These are phyloP conservation scores for Cyberlindnera bimundalis DNA, from an alignment of 805 yeast genomes.

Conservation along the genomic window DNA sequence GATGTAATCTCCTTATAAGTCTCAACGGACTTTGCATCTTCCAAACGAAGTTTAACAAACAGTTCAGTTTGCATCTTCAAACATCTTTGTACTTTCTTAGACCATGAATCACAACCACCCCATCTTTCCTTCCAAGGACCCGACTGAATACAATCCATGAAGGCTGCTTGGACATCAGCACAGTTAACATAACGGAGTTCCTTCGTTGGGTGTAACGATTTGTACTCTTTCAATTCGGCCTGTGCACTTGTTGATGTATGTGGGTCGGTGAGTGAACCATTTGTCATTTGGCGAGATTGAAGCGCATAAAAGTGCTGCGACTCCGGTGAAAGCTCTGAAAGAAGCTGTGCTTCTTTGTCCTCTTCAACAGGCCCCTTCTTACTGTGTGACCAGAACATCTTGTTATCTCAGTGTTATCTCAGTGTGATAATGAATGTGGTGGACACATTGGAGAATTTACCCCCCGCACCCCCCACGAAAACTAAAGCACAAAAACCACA, in stretches of 20 bases:
- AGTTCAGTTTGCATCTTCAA: slow-evolving; percentile 18
- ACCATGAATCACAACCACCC: slow-evolving; percentile 17
- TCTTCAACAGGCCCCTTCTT: not conserved
- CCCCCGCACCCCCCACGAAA: no score
- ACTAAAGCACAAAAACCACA: no score
- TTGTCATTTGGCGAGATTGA: slow-evolving; percentile 5
- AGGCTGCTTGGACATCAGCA: slow-evolving; percentile 22
- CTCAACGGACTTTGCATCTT: slow-evolving; percentile 8
- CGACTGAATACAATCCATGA: slow-evolving; percentile 20
- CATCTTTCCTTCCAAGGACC: slow-evolving; percentile 21
- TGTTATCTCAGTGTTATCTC: not conserved
- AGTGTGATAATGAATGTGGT: no score
- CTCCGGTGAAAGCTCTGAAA: slow-evolving; percentile 12
- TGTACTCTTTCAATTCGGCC: not conserved
- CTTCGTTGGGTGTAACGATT: slow-evolving; percentile 2
- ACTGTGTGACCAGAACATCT: slow-evolving; percentile 9
- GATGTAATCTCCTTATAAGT: slow-evolving; percentile 13
- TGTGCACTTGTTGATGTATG: not conserved
- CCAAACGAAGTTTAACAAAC: slow-evolving; percentile 16
- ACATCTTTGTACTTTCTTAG: slow-evolving; percentile 16
- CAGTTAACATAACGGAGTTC: slow-evolving; percentile 17
- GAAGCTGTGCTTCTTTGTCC: not conserved
- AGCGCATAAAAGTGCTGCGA: slow-evolving; percentile 6
- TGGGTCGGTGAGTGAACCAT: not conserved
- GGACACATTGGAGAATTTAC: no score